Percentiles rank a stretch among this genome's conserved stretches.
Conservation (phyloP, 495 filamentous ascomycete genomes). For the Annulohypoxylon stygium region DNA sequence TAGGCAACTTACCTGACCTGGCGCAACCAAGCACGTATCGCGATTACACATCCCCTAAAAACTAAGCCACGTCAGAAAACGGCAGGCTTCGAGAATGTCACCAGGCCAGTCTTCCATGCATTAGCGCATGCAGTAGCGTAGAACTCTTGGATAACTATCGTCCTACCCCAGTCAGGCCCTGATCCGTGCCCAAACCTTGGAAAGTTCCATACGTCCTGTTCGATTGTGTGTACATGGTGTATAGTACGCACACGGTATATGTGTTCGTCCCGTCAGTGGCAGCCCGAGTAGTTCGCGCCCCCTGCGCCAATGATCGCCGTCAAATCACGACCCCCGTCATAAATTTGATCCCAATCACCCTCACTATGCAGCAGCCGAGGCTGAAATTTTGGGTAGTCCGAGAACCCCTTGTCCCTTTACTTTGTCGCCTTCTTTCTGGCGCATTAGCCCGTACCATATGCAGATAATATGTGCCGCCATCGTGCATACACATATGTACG, state of each 20-base stretch:
- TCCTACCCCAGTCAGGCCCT: no score
- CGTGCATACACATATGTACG: slow-evolving; percentile 31
- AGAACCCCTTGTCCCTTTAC: not conserved
- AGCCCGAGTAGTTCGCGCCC: not conserved
- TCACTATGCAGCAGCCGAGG: not conserved
- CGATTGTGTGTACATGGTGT: no score
- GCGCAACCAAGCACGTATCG: not conserved
- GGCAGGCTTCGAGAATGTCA: slow-evolving; percentile 46
- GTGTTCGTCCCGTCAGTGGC: not conserved
- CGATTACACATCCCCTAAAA: not conserved
- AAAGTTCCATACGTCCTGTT: no score
- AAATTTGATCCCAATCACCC: not conserved
- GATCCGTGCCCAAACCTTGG: no score
- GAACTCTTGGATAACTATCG: not conserved
- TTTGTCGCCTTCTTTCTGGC: not conserved
- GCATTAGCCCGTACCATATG: not conserved
- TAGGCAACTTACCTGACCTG: not conserved
- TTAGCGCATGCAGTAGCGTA: slow-evolving; percentile 4
- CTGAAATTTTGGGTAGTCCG: not conserved
- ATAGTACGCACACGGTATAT: not conserved
- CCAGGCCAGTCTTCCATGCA: slow-evolving; percentile 31
- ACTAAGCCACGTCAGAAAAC: slow-evolving; percentile 31
- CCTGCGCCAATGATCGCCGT: not conserved
- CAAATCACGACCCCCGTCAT: not conserved
- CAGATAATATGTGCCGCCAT: slow-evolving; percentile 24